Conservation (phyloP, 1,139 yeast genomes). For the Candida smagusa region DNA sequence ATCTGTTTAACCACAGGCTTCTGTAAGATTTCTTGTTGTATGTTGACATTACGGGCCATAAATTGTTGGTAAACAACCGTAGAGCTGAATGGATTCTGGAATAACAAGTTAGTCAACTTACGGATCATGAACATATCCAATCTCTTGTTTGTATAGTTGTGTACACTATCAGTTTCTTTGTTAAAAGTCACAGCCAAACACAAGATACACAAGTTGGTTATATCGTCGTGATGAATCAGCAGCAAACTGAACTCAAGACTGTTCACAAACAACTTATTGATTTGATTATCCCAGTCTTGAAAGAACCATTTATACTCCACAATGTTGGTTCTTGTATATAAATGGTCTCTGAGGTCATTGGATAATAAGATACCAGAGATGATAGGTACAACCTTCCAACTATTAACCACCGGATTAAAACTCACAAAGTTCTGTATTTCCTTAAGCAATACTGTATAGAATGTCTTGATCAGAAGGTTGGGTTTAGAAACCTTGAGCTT, state of each 20-base stretch:
- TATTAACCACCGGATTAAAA: slow-evolving; percentile 27
- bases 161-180: slow-evolving; percentile 19
- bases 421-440: slow-evolving; percentile 34
- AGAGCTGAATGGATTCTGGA: slow-evolving; percentile 12
- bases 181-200: slow-evolving; percentile 31
- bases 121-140: slow-evolving; percentile 20
- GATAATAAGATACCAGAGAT: slow-evolving; percentile 53
- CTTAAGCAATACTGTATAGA: slow-evolving; percentile 43
- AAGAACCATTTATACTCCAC: slow-evolving; percentile 35
- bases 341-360: slow-evolving; percentile 32
- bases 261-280: slow-evolving; percentile 20
- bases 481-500: slow-evolving; percentile 63
- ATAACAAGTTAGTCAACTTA: slow-evolving; percentile 23
- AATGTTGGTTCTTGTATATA: slow-evolving; percentile 22
- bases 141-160: slow-evolving; percentile 23
- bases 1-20: slow-evolving; percentile 50
- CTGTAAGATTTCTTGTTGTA: slow-evolving; percentile 17
- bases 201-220: slow-evolving; percentile 29
- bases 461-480: slow-evolving; percentile 49
- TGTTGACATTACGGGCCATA: slow-evolving; percentile 15
- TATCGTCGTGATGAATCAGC: slow-evolving; percentile 19
- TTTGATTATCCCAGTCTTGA: slow-evolving; percentile 28
- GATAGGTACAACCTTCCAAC: slow-evolving; percentile 59
- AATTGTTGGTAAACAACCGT: slow-evolving; percentile 18
- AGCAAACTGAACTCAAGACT: slow-evolving; percentile 26